These are phyloP conservation scores for Scopulariopsis brevicaulis DNA, from an alignment of 2,329 filamentous ascomycete genomes.

Conservation along the genomic window DNA sequence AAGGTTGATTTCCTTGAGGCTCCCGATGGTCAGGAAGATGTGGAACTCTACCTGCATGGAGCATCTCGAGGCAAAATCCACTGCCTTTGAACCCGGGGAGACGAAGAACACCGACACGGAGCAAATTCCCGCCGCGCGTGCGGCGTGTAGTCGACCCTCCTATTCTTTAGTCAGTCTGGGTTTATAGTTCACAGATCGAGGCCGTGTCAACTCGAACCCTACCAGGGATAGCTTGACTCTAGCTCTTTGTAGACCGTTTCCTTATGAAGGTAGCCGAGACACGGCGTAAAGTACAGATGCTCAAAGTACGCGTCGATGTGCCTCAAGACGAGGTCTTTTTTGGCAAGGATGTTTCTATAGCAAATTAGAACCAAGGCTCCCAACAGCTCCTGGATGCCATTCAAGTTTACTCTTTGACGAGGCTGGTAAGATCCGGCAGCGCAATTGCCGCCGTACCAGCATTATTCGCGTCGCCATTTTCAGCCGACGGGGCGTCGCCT, in stretches of 20 bases:
- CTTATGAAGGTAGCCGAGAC: conserved; percentile 25
- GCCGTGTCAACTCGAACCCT: background rate
- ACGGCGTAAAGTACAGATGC: conserved; percentile 24
- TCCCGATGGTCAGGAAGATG: conserved; percentile 26
- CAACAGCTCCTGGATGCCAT: background rate
- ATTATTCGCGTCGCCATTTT: conserved; percentile 1
- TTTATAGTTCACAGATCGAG: background rate
- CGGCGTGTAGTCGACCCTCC: background rate
- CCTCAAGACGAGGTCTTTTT: conserved; percentile 20
- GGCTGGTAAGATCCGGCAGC: conserved; percentile 4
- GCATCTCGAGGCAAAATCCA: conserved; percentile 24
- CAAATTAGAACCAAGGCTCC: background rate
- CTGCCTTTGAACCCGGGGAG: conserved; percentile 17
- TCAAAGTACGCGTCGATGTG: conserved; percentile 27
- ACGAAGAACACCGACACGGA: conserved; percentile 24
- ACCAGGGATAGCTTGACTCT: conserved; percentile 12
- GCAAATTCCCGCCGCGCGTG: conserved; percentile 22
- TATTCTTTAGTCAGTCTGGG: background rate
- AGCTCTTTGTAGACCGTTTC: conserved; percentile 21
- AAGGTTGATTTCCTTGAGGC: conserved; percentile 20
- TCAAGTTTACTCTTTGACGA: conserved; percentile 6
- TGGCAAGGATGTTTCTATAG: conserved; percentile 15
- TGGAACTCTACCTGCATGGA: conserved; percentile 25
- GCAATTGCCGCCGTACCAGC: background rate
- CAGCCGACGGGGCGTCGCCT: conserved; percentile 1